Evolutionary conservation across 2,329 filamentous ascomycete species (phyloP).

Genomic region (Byssoonygena ceratinophila): DNA sequence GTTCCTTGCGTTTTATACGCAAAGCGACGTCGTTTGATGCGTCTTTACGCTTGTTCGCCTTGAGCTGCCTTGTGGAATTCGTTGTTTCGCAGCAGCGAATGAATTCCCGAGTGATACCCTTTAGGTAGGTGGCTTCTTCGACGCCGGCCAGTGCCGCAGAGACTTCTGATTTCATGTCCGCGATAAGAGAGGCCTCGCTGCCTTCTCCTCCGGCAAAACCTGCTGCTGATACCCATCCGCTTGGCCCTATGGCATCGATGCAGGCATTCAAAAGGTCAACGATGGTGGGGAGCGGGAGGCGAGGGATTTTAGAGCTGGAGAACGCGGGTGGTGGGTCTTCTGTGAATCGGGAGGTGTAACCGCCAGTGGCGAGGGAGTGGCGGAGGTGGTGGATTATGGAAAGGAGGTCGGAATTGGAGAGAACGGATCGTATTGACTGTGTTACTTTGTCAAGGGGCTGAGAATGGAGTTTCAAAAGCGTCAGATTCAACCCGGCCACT

Average conservation of each 20-base stretch:
- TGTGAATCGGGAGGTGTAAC: constrained; percentile 35
- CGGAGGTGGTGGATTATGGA: constrained; percentile 36
- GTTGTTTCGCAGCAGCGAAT: constrained; percentile 31
- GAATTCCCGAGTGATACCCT: constrained; percentile 39
- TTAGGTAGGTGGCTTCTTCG: constrained; percentile 39
- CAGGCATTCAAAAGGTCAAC: constrained; percentile 35
- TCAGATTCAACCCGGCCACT: constrained; percentile 31
- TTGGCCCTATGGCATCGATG: constrained; percentile 40
- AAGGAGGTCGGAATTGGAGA: constrained; percentile 32
- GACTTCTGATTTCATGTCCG: constrained; percentile 41
- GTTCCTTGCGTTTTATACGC: constrained; percentile 28
- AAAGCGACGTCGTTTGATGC: constrained; percentile 15
- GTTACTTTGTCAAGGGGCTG: constrained; percentile 26
- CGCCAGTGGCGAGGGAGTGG: constrained; percentile 34
- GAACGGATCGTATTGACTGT: constrained; percentile 29
- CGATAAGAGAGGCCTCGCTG: constrained; percentile 36
- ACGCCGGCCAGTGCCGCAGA: constrained; percentile 39
- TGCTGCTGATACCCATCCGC: constrained; percentile 37
- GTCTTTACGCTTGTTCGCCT: neutral
- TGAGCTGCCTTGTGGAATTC: neutral
- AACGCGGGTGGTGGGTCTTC: constrained; percentile 32
- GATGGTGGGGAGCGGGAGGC: constrained; percentile 32
- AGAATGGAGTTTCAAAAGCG: constrained; percentile 29
- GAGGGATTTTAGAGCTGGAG: constrained; percentile 28
- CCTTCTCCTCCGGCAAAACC: constrained; percentile 25